phyloP scores from a whole-genome alignment of 192 early-diverging fungal genomes.

The Entrophospora sp. region DNA sequence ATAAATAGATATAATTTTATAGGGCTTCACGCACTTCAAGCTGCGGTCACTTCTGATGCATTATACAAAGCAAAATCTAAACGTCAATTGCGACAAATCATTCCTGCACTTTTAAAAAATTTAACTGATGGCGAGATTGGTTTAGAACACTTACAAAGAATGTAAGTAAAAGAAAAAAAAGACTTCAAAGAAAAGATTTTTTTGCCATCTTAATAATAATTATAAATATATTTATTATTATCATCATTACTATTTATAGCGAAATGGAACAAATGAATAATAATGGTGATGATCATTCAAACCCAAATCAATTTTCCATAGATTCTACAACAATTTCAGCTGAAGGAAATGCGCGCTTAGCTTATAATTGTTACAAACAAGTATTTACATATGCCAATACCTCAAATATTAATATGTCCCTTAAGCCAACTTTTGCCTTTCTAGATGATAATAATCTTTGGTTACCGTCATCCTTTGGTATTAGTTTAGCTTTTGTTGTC shows the following conservation, averaged over 20 bases:
- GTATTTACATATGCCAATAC: slow-evolving; percentile 25
- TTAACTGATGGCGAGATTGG: slow-evolving; percentile 27
- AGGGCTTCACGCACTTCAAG: slow-evolving; percentile 57
- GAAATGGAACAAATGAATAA: slow-evolving; percentile 23
- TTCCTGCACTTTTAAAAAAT: slow-evolving; percentile 41
- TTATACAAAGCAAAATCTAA: slow-evolving; percentile 52
- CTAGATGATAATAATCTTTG: slow-evolving; percentile 29
- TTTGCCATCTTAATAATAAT: too few relatives aligned
- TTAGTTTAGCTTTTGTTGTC: slow-evolving; percentile 24
- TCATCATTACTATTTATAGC: slow-evolving; percentile 21
- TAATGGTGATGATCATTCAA: not conserved
- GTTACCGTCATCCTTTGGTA: slow-evolving; percentile 29
- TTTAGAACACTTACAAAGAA: slow-evolving; percentile 9
- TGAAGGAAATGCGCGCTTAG: slow-evolving; percentile 20
- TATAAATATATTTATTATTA: too few relatives aligned
- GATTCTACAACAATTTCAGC: slow-evolving; percentile 24
- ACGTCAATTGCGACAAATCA: slow-evolving; percentile 50
- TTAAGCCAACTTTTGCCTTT: slow-evolving; percentile 25
- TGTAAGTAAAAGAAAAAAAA: too few relatives aligned
- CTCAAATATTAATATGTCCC: slow-evolving; percentile 19
- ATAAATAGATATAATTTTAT: slow-evolving; percentile 35
- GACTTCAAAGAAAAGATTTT: too few relatives aligned
- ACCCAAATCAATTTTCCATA: slow-evolving; percentile 8
- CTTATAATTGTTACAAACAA: slow-evolving; percentile 26
- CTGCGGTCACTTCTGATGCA: slow-evolving; percentile 50